phyloP scores from a whole-genome alignment of 768 basidiomycete species.

The Leccinum fibrillosum region DNA sequence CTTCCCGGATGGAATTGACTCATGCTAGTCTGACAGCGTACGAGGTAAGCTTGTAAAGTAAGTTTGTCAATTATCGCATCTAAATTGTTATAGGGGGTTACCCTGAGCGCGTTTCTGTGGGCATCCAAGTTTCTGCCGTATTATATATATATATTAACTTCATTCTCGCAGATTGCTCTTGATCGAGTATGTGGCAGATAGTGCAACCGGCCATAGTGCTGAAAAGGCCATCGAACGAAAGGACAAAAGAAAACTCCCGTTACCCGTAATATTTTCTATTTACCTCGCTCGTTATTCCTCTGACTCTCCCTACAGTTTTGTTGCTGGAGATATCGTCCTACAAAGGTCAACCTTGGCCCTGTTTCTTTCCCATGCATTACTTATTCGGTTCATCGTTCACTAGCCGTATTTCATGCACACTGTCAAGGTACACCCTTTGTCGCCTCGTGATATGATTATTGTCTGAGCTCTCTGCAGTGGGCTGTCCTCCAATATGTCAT shows the following conservation, averaged over 20 bases:
- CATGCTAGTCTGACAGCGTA: constrained; percentile 45
- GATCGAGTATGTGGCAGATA: constrained; percentile 80
- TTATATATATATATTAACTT: background rate
- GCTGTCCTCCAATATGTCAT: constrained; percentile 86
- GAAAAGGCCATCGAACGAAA: constrained; percentile 72
- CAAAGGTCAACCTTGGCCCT: constrained; percentile 47
- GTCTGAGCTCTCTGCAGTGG: constrained; percentile 50
- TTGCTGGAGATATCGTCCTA: constrained; percentile 78
- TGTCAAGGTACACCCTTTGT: constrained; percentile 54
- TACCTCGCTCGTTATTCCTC: background rate
- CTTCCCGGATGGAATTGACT: constrained; percentile 25
- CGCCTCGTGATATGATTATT: background rate
- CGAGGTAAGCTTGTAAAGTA: constrained; percentile 44
- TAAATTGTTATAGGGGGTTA: constrained; percentile 55
- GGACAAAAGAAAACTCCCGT: constrained; percentile 68
- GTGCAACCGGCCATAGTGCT: constrained; percentile 58
- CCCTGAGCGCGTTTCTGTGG: constrained; percentile 82
- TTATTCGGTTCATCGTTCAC: constrained; percentile 5
- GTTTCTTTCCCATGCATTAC: background rate
- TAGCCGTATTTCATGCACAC: constrained; percentile 89
- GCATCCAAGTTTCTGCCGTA: constrained; percentile 24
- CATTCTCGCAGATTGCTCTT: constrained; percentile 58
- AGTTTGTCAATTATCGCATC: constrained; percentile 12
- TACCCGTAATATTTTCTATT: constrained; percentile 48
- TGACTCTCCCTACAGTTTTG: constrained; percentile 52